Conservation (phyloP, 169 alveolate genomes). For the Eimeria maxima region DNA sequence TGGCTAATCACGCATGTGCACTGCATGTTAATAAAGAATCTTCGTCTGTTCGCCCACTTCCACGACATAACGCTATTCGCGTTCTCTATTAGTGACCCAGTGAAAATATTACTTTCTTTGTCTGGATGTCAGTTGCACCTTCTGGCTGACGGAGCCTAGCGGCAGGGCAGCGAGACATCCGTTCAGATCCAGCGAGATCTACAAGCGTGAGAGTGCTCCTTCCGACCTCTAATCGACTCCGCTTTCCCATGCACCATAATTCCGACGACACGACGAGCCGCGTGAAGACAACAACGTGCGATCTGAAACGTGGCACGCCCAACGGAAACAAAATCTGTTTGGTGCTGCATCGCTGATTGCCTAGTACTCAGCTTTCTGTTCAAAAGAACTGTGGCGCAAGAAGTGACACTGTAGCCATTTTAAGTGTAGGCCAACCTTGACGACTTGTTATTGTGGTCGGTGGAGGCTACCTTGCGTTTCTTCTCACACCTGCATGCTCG, state of each 20-base stretch:
- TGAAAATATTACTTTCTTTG: slow-evolving; percentile 35
- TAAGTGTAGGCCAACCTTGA: slow-evolving; percentile 24
- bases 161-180: slow-evolving; percentile 77
- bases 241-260: slow-evolving; percentile 64
- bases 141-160: slow-evolving; percentile 77
- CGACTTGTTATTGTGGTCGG: slow-evolving; percentile 59
- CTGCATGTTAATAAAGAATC: background rate
- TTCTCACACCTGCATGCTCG: slow-evolving; percentile 65
- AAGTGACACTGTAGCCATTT: background rate
- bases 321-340: background rate
- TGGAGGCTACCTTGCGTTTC: slow-evolving; percentile 72
- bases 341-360: background rate
- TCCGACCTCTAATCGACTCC: slow-evolving; percentile 40
- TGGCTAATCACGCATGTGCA: background rate
- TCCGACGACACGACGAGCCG: slow-evolving; percentile 58
- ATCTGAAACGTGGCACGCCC: slow-evolving; percentile 12
- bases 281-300: slow-evolving; percentile 67
- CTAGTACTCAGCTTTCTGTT: background rate
- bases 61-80: background rate
- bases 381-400: background rate
- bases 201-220: slow-evolving; percentile 68
- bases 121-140: slow-evolving; percentile 68
- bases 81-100: background rate
- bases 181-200: slow-evolving; percentile 69
- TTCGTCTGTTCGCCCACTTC: background rate